Evolutionary conservation across 257 asterid species (phyloP).

Genomic region (Nicotiana attenuata): DNA sequence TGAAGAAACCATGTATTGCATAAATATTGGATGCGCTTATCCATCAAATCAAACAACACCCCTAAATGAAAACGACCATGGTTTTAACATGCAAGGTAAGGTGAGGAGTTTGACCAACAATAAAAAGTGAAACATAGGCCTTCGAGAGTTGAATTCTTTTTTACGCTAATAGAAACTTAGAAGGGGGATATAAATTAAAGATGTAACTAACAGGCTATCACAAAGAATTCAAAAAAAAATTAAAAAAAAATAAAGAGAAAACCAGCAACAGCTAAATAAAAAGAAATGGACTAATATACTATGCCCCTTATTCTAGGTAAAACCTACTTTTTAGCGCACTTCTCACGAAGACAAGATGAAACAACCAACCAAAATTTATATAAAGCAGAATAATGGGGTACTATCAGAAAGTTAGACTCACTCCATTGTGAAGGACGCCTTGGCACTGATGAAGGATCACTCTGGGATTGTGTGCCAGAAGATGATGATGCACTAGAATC

Average conservation of each 20-base stretch:
- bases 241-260: background rate
- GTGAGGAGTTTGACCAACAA: background rate
- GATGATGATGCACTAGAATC: slow-evolving; percentile 50
- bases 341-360: background rate
- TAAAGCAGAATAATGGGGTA: background rate
- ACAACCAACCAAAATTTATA: background rate
- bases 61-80: background rate
- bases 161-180: background rate
- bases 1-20: background rate
- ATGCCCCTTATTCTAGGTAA: background rate
- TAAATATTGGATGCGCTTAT: background rate
- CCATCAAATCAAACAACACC: background rate
- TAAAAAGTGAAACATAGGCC: background rate
- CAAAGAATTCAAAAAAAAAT: background rate
- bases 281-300: background rate
- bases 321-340: background rate
- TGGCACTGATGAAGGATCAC: slow-evolving; percentile 68
- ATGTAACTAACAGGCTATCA: background rate
- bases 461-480: slow-evolving; percentile 30
- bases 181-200: background rate
- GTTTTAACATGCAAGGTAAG: background rate
- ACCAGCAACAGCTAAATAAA: background rate
- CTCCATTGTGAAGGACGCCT: slow-evolving; percentile 67
- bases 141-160: background rate
- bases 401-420: slow-evolving; percentile 32